Conservation (phyloP, 2,329 filamentous ascomycete species). For the Ceratocystis colombiana region DNA sequence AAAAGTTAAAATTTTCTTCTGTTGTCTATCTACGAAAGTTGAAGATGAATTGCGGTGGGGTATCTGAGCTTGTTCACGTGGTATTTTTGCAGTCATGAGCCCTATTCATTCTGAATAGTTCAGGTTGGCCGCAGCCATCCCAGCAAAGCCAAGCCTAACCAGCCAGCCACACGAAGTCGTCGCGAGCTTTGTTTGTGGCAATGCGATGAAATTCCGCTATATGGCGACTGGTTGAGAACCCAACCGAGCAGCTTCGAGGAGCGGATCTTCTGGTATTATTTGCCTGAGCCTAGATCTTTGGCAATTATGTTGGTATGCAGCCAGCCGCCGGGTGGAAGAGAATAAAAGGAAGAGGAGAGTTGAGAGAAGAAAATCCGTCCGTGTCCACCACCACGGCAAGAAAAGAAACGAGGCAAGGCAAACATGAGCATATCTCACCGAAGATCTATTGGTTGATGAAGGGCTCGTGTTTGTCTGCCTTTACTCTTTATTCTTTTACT, state of each 20-base stretch:
- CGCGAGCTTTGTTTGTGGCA: background rate
- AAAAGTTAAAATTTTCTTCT: background rate
- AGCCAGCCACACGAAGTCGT: slow-evolving; percentile 13
- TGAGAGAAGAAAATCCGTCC: background rate
- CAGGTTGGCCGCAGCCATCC: background rate
- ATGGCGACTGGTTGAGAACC: slow-evolving; percentile 1
- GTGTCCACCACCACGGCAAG: background rate
- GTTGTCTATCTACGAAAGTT: background rate
- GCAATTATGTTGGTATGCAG: too few relatives aligned
- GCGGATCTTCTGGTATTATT: background rate
- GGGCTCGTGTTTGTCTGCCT: background rate
- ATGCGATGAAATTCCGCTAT: too few relatives aligned
- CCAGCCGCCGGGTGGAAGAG: background rate
- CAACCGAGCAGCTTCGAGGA: background rate
- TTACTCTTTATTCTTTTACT: too few relatives aligned
- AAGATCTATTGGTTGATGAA: background rate
- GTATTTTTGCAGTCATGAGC: background rate
- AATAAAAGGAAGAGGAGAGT: background rate
- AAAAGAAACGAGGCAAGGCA: background rate
- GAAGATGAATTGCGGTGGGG: background rate
- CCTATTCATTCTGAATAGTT: background rate
- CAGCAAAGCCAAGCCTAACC: background rate
- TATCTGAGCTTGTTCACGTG: background rate
- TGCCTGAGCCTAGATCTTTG: too few relatives aligned
- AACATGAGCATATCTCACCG: background rate